Percentiles rank a stretch among this genome's conserved stretches.
Evolutionary conservation across 257 asterid genomes (phyloP).

Genomic region (Petunia secreta): DNA sequence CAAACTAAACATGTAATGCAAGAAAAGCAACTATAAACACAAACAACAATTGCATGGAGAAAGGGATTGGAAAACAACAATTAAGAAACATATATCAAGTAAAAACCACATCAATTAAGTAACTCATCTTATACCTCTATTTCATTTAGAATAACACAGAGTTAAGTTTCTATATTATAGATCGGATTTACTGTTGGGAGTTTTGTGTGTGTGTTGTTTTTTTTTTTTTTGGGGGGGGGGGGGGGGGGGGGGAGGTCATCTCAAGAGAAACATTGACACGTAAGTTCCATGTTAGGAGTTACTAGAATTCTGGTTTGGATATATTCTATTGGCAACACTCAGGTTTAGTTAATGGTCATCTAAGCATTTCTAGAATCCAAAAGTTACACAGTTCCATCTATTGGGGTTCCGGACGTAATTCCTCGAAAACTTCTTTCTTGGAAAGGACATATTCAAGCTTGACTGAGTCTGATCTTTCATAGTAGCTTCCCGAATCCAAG

Average conservation of each 20-base stretch:
- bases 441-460: not conserved
- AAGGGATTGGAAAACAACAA: not conserved
- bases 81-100: constrained; percentile 2
- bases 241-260: not conserved
- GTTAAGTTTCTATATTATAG: not conserved
- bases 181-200: not conserved
- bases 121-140: not conserved
- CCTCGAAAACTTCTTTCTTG: constrained; percentile 2
- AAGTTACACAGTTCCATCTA: not conserved
- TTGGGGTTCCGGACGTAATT: not conserved
- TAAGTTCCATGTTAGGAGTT: not conserved
- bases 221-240: not conserved
- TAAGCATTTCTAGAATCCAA: not conserved
- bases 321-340: not conserved
- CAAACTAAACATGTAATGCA: not conserved
- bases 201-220: too few relatives aligned
- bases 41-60: not conserved
- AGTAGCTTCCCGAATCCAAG: not conserved
- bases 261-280: not conserved
- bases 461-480: not conserved
- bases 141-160: not conserved
- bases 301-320: not conserved
- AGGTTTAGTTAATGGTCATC: not conserved
- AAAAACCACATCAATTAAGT: not conserved
- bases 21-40: constrained; percentile 16